Evolutionary conservation across 2,329 filamentous ascomycete species (phyloP).

Genomic region (Fusarium luffae): DNA sequence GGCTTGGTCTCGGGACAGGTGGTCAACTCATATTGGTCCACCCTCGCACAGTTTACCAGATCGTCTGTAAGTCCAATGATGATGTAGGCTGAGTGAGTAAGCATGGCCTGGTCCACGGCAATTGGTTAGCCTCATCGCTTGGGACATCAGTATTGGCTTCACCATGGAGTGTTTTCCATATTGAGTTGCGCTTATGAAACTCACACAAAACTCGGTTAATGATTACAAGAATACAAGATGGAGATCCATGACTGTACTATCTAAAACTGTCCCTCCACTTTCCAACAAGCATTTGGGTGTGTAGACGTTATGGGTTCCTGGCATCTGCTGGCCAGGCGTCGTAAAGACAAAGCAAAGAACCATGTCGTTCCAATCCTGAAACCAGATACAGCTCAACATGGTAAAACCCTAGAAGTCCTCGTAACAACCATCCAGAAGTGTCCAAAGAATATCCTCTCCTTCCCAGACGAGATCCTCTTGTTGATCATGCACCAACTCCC

Average conservation of each 20-base stretch:
- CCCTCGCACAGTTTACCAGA: neutral
- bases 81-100: neutral
- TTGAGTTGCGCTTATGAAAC: neutral
- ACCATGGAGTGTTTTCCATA: neutral
- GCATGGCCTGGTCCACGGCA: neutral
- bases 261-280: neutral
- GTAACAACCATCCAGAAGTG: too few species aligned
- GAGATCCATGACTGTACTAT: neutral
- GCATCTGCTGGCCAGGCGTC: neutral
- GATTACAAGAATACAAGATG: neutral
- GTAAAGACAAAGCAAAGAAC: neutral
- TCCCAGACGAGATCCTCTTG: neutral
- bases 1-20: neutral
- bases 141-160: neutral
- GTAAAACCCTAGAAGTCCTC: accelerated
- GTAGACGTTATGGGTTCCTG: neutral
- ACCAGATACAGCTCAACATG: neutral
- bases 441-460: accelerated
- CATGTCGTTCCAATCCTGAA: neutral
- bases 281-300: neutral
- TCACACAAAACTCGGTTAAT: neutral
- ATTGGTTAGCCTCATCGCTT: neutral
- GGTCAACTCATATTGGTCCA: neutral
- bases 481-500: neutral
- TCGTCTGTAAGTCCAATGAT: neutral